Base-by-base conservation (phyloP, 805 yeast species). In the Isabelozyma heimii region DNA sequence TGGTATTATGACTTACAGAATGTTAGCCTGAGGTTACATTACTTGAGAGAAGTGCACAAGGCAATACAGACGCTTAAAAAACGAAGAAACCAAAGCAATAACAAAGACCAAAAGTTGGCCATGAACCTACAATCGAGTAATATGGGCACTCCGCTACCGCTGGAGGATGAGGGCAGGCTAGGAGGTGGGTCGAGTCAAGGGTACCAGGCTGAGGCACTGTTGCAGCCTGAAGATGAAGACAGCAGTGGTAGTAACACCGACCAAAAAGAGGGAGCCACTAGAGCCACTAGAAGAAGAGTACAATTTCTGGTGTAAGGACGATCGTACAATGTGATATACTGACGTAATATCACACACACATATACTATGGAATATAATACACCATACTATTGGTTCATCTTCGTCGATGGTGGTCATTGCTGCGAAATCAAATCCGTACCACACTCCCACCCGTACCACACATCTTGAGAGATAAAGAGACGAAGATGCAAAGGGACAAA, bases 21-120 rank as follows among this genome's bases (percentile, higher is more conserved):
- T 40, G 62, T 69, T 5, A 52, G 63, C 44, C 65, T 64, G 38
- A 47, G 69, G 42, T 50, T 69, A 24, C 61, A 59, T 43, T 52
- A 65, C 17, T 56, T 70, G 37, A 60, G 59, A 43, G 72, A 66
- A 42, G 55, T 61, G 2, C 66, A 64, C 48, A 57, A 53, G 41
- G 48, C 67, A 1, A 55, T 67, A 4, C 67, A 59, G 33, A 38
- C 51, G 8, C 47, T 62, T 40, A 63, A 62, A 46, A 58, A 57
- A 44, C 52, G 50, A 39, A 57, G 50, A 44, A 37, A 33, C n/a
- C 37, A 13, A 8, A n/a, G 17, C 6, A 16, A 13, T 13, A 37
- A 37, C 17, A 8, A 15, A 37, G 40, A 37, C 40, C 17, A n/a
- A 8, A 15, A 9, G 10, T 4, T n/a, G 6, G 17, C 16, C 3